Conservation (phyloP, 2,329 filamentous ascomycete species). For the Fusarium cyanostomum region DNA sequence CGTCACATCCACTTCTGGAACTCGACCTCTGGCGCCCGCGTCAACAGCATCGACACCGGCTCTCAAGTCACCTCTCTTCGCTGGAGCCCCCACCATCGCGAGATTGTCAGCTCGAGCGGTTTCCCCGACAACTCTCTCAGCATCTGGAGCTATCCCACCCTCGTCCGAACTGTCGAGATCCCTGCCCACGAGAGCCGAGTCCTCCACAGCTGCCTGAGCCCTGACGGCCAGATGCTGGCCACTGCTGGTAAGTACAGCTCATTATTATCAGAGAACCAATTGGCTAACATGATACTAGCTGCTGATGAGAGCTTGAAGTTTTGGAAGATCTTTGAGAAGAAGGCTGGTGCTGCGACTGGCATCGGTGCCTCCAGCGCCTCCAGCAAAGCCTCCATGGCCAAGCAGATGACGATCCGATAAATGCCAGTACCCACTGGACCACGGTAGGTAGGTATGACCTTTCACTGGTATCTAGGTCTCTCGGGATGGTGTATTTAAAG, state of each 20-base stretch:
- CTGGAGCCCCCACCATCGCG: constrained; percentile 97
- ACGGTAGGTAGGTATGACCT: constrained; percentile 62
- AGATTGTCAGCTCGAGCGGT: constrained; percentile 96
- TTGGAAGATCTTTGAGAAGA: constrained; percentile 99
- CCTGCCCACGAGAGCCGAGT: constrained; percentile 97
- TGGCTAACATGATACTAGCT: constrained; percentile 57
- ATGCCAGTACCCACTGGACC: constrained; percentile 43
- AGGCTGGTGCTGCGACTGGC: constrained; percentile 76
- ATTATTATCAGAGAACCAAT: background rate
- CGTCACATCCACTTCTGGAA: constrained; percentile 99
- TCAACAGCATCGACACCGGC: constrained; percentile 99
- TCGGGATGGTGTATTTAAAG: constrained; percentile 58
- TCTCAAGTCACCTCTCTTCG: constrained; percentile 96
- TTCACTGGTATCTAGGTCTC: constrained; percentile 55
- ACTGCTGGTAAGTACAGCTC: constrained; percentile 74
- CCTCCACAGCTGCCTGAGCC: constrained; percentile 95
- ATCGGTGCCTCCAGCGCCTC: constrained; percentile 73
- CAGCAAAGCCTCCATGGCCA: constrained; percentile 84
- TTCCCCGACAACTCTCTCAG: constrained; percentile 99
- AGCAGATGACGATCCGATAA: constrained; percentile 95
- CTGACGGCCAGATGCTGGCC: constrained; percentile 96
- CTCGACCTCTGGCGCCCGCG: constrained; percentile 93
- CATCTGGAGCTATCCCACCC: constrained; percentile 98
- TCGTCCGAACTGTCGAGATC: constrained; percentile 98
- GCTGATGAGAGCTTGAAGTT: constrained; percentile 98